Percentiles rank a stretch among this genome's conserved stretches.
Conservation (phyloP, 2,329 filamentous ascomycete species). For the Stenocarpella maydis region DNA sequence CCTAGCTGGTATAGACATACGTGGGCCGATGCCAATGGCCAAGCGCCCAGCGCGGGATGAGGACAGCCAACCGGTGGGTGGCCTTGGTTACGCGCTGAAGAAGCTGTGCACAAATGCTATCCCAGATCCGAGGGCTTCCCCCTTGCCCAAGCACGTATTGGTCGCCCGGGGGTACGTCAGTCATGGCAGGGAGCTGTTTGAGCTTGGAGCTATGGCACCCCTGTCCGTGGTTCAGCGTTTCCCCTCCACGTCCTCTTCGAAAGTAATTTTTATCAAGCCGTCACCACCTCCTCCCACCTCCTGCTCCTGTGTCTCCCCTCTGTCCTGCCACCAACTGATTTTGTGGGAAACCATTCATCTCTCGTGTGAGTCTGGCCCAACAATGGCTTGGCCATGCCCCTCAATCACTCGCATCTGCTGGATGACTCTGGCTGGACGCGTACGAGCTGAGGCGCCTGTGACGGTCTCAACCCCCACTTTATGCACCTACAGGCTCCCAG, state of each 20-base stretch:
- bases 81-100: not conserved
- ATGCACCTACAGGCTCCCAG: not conserved
- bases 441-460: not conserved
- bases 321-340: not conserved
- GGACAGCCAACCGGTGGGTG: not conserved
- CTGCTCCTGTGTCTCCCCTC: not conserved
- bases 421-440: not conserved
- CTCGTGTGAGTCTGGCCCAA: not conserved
- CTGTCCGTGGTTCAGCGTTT: not conserved
- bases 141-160: not conserved
- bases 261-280: not conserved
- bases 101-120: constrained; percentile 1
- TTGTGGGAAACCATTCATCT: not conserved
- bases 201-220: not conserved
- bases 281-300: not conserved
- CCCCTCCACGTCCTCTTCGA: constrained; percentile 1
- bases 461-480: not conserved
- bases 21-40: constrained; percentile 17
- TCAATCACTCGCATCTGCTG: not conserved
- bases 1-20: not conserved
- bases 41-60: not conserved
- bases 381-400: not conserved
- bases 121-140: constrained; percentile 8
- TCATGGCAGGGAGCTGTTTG: constrained; percentile 22
- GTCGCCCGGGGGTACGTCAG: constrained; percentile 15